Base-by-base conservation (phyloP, 768 basidiomycete species). In the Hortiboletus campestris region DNA sequence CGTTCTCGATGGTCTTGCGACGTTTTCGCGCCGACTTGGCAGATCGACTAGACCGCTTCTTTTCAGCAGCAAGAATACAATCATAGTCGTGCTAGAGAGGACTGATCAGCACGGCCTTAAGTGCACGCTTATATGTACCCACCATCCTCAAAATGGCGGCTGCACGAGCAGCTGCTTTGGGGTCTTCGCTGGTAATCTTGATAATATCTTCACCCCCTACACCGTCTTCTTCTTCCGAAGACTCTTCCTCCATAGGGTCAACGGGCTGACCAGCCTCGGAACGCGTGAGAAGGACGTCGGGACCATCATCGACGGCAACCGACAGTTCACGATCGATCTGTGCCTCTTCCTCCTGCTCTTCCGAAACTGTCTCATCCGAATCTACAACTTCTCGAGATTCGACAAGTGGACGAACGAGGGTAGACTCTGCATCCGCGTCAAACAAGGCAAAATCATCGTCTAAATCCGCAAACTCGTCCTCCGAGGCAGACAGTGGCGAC, bases 71-170 rank as follows among this genome's bases (percentile, higher is more conserved):
- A 66, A 73, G 56, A 73, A 88, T 83, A 65, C 91, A 89, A 62
- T 95, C 93, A 61, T 91, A 89, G 71, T 94, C 87, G 63, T 95
- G 87, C 88, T 92, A 55, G n/a, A 53, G 17, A 25, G 14, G 22
- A 53, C 12, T 19, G 16, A 46, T 51, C 31, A 46, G 41, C 45
- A 10, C 2, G 5, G 16, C 17, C 6, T 14, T 11, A 13, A 12
- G 31, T 13, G 16, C 19, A 28, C 31, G 36, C 39, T 49, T 4
- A 19, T 13, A 6, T 50, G 43, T 13, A 69, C 83, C n/a, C 46
- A 91, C 92, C 78, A 91, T 81, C 71, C 89, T 93, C 62, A 97
- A 76, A 55, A 97, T 94, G 0, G 94, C 94, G 34, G 91, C 94
- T n/a, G 94, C 94, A 46, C 91, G 76, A 2, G 94, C 94, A 44